Evolutionary conservation across 306 rosid species (phyloP), one percentile per base, ranked within the genome.

Genomic region (Sophora flavescens): DNA sequence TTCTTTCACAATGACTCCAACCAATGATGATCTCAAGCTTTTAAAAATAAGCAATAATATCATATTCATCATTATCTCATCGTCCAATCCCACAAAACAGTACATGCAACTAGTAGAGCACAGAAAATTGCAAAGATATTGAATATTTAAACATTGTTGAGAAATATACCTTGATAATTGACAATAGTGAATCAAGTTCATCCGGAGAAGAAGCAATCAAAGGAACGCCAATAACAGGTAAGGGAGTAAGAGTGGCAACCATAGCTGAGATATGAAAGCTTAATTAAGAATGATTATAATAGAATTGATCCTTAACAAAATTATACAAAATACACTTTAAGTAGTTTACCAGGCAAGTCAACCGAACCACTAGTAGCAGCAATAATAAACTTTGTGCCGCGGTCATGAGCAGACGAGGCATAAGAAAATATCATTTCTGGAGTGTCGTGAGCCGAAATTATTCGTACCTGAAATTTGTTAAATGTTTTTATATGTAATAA

Each of bases 321-420:
- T 42, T 54, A 39, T 48, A 42, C 56, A 68, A 1, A 77, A 30
- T 63, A 81, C 7, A 50, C 48, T 56, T 70, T 6, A 61, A 64
- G 50, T 28, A 58, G 79, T 79, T 82, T 68, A 84, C 97, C 95
- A 63, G 96, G 98, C 86, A 90, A 89, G 87, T 95, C 97, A 48
- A 97, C 96, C 68, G 99, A 97, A 22, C 91, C 97, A 60, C 97
- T 97, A 52, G 96, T 96, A 74, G 97, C 97, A 69, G 96, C 99
- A 88, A 95, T 95, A 76, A 95, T 90, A 83, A 90, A 86, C 77
- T 86, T 74, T 77, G 90, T 84, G 80, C 97, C 99, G 83, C 88
- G 87, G 35, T 81, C 86, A 11, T 42, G 84, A 70, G 97, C 96
- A 78, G 88, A 81, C 6, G 61, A 70, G 36, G 99, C 97, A 85